A percentile compares a stretch with the other conserved stretches of the same genome.
Conservation (phyloP, 192 early-diverging fungal species). For the Umbelopsis vinacea region DNA sequence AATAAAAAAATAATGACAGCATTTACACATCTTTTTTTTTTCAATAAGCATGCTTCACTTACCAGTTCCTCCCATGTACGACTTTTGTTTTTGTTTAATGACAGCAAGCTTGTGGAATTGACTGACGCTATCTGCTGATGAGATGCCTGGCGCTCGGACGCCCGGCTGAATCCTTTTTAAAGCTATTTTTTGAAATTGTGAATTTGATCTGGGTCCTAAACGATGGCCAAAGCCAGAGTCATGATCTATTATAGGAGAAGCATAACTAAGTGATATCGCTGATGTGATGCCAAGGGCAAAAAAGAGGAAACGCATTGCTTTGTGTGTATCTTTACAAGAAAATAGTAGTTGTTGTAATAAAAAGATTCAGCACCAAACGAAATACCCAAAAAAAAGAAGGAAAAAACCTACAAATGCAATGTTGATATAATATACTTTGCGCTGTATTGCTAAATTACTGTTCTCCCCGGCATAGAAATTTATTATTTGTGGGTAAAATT, state of each 20-base stretch:
- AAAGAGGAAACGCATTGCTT: background rate
- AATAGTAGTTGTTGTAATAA: no score
- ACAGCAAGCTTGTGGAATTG: constrained; percentile 11
- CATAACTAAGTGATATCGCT: background rate
- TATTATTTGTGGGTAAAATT: background rate
- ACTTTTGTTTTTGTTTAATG: constrained; percentile 25
- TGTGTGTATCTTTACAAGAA: background rate
- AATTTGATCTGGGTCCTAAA: background rate
- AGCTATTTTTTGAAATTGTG: background rate
- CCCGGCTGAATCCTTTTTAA: constrained; percentile 5
- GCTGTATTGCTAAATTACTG: background rate
- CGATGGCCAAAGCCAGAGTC: background rate
- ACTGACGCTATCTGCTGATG: background rate
- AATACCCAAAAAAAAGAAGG: no score
- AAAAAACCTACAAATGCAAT: no score
- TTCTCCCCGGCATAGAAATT: background rate
- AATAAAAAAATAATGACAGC: background rate
- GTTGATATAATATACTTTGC: no score
- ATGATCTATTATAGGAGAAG: background rate
- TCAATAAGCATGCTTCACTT: background rate
- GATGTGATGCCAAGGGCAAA: background rate
- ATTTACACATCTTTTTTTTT: background rate
- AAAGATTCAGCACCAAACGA: no score
- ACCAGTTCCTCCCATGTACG: constrained; percentile 28
- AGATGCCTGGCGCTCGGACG: background rate